A percentile compares a stretch with the other conserved stretches of the same genome.
These are phyloP conservation scores for Colletotrichum sp. DNA, from an alignment of 2,329 filamentous ascomycete genomes.

Conservation along the genomic window DNA sequence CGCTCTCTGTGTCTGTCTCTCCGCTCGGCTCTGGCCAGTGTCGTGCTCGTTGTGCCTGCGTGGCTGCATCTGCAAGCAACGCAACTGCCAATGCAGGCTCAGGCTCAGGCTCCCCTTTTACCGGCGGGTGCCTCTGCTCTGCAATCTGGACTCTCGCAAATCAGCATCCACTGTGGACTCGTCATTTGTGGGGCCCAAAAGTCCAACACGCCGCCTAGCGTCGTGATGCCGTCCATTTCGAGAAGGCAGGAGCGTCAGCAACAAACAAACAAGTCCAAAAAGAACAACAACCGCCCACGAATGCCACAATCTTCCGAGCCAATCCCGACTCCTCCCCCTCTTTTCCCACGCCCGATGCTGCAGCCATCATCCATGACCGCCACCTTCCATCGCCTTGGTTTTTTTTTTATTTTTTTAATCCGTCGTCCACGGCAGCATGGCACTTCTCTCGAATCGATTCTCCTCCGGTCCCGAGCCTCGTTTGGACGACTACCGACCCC, in stretches of 20 bases:
- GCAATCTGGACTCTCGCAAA: constrained; percentile 18
- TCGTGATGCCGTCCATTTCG: constrained; percentile 18
- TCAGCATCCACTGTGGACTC: constrained; percentile 3
- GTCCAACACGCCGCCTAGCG: constrained; percentile 6
- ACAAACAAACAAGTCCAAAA: constrained; percentile 9
- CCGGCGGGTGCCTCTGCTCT: not conserved
- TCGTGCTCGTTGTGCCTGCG: not conserved
- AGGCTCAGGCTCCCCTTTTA: constrained; percentile 3
- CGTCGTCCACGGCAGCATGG: not conserved
- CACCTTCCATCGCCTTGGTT: not conserved
- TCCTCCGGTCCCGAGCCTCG: not conserved
- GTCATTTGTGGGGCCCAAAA: not conserved
- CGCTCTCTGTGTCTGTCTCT: not conserved
- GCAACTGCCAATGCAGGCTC: not conserved
- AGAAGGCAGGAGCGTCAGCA: constrained; percentile 3
- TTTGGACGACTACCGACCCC: not conserved
- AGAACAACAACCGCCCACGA: not conserved
- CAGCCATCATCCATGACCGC: not conserved
- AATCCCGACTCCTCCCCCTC: not conserved
- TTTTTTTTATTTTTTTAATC: not conserved
- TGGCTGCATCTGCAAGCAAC: not conserved
- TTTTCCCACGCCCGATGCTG: not conserved
- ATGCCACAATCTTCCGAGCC: not conserved
- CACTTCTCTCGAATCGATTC: not conserved
- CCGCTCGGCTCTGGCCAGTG: not conserved